Conservation (phyloP, 2,329 filamentous ascomycete species). For the Cylindrodendrum hubeiense region DNA sequence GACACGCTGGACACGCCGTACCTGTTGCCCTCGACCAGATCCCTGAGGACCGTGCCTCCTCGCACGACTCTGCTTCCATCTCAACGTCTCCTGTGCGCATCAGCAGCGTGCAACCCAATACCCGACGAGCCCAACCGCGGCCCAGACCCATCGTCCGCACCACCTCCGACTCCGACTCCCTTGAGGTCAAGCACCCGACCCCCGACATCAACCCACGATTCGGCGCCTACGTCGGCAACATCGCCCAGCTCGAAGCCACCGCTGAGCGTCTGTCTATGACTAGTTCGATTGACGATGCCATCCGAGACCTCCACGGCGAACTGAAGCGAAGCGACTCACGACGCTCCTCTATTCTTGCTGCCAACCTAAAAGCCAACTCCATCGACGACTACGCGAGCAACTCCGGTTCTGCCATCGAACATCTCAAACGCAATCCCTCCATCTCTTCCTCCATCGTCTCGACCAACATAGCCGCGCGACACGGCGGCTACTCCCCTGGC, state of each 20-base stretch:
- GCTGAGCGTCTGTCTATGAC: slow-evolving; percentile 81
- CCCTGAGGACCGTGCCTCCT: slow-evolving; percentile 29
- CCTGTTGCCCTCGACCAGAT: slow-evolving; percentile 27
- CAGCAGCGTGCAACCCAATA: slow-evolving; percentile 59
- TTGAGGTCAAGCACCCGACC: slow-evolving; percentile 67
- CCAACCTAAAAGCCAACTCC: slow-evolving; percentile 52
- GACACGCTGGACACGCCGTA: slow-evolving; percentile 23
- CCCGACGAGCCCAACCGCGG: slow-evolving; percentile 53
- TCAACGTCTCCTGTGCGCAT: slow-evolving; percentile 49
- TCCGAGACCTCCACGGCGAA: slow-evolving; percentile 78
- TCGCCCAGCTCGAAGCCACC: slow-evolving; percentile 80
- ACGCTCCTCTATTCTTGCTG: slow-evolving; percentile 71
- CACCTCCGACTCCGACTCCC: slow-evolving; percentile 57
- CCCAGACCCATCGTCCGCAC: slow-evolving; percentile 62
- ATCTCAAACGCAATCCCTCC: slow-evolving; percentile 59
- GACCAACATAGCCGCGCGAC: slow-evolving; percentile 74
- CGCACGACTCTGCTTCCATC: slow-evolving; percentile 30
- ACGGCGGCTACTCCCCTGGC: slow-evolving; percentile 77
- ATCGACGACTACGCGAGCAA: slow-evolving; percentile 45
- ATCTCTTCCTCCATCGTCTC: slow-evolving; percentile 74
- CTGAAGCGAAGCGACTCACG: slow-evolving; percentile 78
- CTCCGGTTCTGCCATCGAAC: slow-evolving; percentile 41
- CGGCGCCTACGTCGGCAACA: slow-evolving; percentile 73
- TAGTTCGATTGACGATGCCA: slow-evolving; percentile 83
- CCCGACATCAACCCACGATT: slow-evolving; percentile 73